phyloP scores from a whole-genome alignment of 768 basidiomycete genomes.

The Tubosaeta sp. region DNA sequence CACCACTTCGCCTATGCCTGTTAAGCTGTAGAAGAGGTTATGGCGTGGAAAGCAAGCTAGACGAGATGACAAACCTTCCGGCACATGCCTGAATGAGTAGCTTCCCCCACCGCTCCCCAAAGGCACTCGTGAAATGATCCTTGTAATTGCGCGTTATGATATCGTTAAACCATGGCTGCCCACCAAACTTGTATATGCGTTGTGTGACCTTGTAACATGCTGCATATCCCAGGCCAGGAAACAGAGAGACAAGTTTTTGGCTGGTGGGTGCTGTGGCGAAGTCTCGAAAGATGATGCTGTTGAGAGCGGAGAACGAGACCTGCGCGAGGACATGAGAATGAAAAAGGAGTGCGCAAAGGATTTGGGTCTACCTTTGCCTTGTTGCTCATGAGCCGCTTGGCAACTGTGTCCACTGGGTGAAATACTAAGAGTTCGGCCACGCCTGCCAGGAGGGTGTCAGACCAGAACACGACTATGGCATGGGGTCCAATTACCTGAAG shows the following conservation, averaged over 20 bases:
- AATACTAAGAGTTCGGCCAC: conserved; percentile 93
- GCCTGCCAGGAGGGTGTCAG: conserved; percentile 43
- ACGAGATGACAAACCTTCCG: conserved; percentile 60
- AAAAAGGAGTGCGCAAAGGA: background rate
- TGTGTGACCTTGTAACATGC: conserved; percentile 97
- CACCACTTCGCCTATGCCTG: conserved; percentile 92
- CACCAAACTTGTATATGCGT: conserved; percentile 96
- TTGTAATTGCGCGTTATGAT: conserved; percentile 80
- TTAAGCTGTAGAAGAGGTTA: conserved; percentile 41
- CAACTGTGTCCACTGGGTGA: conserved; percentile 95
- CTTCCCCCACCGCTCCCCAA: conserved; percentile 94
- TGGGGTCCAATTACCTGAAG: conserved; percentile 57
- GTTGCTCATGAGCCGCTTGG: conserved; percentile 99
- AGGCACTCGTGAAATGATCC: conserved; percentile 70
- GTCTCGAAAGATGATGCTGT: conserved; percentile 84
- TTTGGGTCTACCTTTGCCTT: conserved; percentile 60
- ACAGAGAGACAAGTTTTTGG: conserved; percentile 82
- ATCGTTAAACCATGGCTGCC: conserved; percentile 97
- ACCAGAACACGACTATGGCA: background rate
- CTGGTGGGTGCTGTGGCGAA: conserved; percentile 63
- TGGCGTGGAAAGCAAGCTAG: background rate
- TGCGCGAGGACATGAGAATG: conserved; percentile 21
- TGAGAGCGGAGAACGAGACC: conserved; percentile 62
- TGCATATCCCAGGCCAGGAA: conserved; percentile 96
- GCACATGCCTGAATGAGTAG: conserved; percentile 94